Evolutionary conservation across 805 yeast genomes (phyloP).

Genomic region (Starmerella sp.): DNA sequence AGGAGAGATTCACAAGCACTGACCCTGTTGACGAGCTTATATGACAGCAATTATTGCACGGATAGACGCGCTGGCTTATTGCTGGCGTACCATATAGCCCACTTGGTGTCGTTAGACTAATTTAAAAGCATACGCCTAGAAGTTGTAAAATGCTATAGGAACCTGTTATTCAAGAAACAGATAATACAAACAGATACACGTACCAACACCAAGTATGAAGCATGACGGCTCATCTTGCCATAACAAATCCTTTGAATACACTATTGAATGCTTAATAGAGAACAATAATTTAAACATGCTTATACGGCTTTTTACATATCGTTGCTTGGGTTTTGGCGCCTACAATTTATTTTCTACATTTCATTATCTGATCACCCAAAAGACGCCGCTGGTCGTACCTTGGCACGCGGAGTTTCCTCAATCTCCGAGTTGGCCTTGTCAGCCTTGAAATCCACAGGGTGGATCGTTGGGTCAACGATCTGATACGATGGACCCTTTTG

Average conservation of each 20-base stretch:
- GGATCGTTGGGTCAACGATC: slow-evolving; percentile 24
- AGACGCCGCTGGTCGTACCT: slow-evolving; percentile 4
- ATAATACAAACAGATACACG: no score
- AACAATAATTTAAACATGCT: background rate
- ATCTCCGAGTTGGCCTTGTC: background rate
- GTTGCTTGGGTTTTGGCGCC: background rate
- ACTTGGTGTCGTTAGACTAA: no score
- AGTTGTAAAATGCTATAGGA: no score
- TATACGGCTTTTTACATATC: background rate
- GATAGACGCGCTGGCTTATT: background rate
- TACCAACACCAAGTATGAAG: no score
- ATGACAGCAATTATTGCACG: background rate
- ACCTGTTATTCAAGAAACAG: no score
- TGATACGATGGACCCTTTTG: slow-evolving; percentile 12
- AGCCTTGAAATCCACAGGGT: slow-evolving; percentile 21
- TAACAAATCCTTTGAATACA: no score
- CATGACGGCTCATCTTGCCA: no score
- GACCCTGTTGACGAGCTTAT: slow-evolving; percentile 14
- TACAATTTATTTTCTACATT: background rate
- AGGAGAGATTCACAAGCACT: slow-evolving; percentile 8
- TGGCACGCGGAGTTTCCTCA: background rate
- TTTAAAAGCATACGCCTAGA: no score
- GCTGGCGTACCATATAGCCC: no score
- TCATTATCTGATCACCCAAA: background rate
- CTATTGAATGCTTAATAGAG: no score